A percentile compares a stretch with the other conserved stretches of the same genome.
Conservation (phyloP, 495 filamentous ascomycete genomes). For the Penicillium roqueforti region DNA sequence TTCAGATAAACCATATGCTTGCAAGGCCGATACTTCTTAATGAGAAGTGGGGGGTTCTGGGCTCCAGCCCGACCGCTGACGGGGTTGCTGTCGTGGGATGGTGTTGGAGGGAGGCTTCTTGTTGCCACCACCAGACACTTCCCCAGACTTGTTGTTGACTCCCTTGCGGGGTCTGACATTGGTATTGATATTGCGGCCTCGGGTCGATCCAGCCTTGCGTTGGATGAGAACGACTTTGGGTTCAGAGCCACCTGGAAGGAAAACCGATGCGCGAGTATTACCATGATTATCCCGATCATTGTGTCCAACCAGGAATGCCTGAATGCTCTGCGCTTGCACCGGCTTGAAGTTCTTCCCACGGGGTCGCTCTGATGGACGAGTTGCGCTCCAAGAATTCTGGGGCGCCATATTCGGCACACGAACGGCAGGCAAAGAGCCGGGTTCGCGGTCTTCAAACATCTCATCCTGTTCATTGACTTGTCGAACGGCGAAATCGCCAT, state of each 20-base stretch:
- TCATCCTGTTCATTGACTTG: conserved; percentile 73
- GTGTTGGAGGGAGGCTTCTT: neutral
- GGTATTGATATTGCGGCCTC: conserved; percentile 21
- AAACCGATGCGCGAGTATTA: conserved; percentile 31
- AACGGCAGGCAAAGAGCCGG: conserved; percentile 68
- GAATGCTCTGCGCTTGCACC: conserved; percentile 40
- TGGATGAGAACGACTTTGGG: conserved; percentile 30
- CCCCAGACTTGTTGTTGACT: conserved; percentile 23
- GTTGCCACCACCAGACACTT: neutral
- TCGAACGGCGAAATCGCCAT: conserved; percentile 49
- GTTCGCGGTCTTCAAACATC: conserved; percentile 79
- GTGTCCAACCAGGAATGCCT: conserved; percentile 30
- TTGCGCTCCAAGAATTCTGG: conserved; percentile 43
- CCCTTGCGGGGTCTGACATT: neutral
- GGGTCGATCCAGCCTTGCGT: conserved; percentile 28
- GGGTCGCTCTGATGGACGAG: conserved; percentile 25
- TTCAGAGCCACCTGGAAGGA: conserved; percentile 33
- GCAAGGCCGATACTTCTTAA: neutral
- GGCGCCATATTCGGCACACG: conserved; percentile 60
- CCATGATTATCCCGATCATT: conserved; percentile 38
- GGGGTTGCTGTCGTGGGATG: neutral
- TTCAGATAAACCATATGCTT: neutral
- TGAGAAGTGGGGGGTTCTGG: neutral
- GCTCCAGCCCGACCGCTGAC: neutral
- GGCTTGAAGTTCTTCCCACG: conserved; percentile 36